Evolutionary conservation across 2,329 filamentous ascomycete genomes (phyloP), one percentile per base, ranked within the genome.

Genomic region (Daldinia sp.): DNA sequence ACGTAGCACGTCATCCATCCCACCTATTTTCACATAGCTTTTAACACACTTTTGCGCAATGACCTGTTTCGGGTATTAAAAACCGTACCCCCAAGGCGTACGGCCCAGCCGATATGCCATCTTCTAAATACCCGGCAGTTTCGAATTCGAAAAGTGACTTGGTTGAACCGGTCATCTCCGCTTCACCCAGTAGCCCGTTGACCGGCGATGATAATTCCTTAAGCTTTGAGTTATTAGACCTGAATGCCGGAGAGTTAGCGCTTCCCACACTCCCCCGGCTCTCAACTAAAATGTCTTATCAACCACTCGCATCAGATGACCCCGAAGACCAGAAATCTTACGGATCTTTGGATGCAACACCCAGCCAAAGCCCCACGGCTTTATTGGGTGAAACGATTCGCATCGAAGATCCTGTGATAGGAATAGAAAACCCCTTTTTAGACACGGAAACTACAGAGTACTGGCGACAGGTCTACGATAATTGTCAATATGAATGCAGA

Each of bases 401-500:
- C 9, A 30, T 68, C n/a, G 69, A 68, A 6, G 65, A 70, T 60
- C 28, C 59, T 3, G 59, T 59, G 2, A 15, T 60, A 20, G 61
- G 59, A 2, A 62, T 62, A 62, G 67, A 73, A n/a, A 79, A 80
- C 41, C 78, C 78, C 1, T 80, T 80, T 58, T 18, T 62, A 9
- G 75, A 80, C 53, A 73, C 75, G 0, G 70, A 69, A 3, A 72
- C 74, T 0, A 79, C 79, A 0, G 71, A 71, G 2, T 75, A 78
- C 53, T 81, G 79, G 79, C 73, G 71, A n/a, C 30, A 72, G 1
- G 74, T 78, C 15, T 81, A 81, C 61, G 76, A 81, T 2, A 69
- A 75, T 1, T 75, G 77, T 6, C 63, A 74, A 12, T 89, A 88
- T 70, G 87, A 89, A 73, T 86, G 86, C 10, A 78, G 82, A 7